Conservation (phyloP, 139 green algal genomes). For the Closterium sp. region DNA sequence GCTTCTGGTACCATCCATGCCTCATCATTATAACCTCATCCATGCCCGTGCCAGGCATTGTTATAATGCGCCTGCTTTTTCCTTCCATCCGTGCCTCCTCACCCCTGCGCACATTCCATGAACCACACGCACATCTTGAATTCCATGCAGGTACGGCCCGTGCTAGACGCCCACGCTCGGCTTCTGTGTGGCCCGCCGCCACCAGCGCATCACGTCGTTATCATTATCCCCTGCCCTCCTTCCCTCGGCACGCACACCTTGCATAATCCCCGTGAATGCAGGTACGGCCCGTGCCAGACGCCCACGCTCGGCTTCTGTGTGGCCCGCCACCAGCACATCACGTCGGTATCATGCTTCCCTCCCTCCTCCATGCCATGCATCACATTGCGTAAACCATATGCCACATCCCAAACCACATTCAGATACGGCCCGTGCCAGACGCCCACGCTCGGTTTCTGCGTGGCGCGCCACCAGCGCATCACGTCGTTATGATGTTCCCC, state of each 20-base stretch:
- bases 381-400: background rate
- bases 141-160: slow-evolving; percentile 67
- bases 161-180: slow-evolving; percentile 95
- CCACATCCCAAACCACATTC: no score
- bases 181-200: slow-evolving; percentile 90
- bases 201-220: slow-evolving; percentile 80
- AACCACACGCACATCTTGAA: no score
- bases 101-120: no score
- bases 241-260: slow-evolving; percentile 56
- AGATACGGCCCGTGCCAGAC: slow-evolving; percentile 87
- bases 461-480: slow-evolving; percentile 87
- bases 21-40: no score
- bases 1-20: no score
- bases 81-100: no score
- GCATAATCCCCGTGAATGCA: slow-evolving; percentile 26
- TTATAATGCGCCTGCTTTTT: no score
- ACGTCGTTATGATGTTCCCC: no score
- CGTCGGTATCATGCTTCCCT: slow-evolving; percentile 55
- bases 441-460: slow-evolving; percentile 93
- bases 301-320: slow-evolving; percentile 96
- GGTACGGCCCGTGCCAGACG: slow-evolving; percentile 87
- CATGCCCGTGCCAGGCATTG: no score
- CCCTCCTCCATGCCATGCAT: slow-evolving; percentile 59
- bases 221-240: no score
- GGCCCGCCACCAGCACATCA: slow-evolving; percentile 85